These are phyloP conservation scores for Hymenoscyphus albidus DNA, from an alignment of 2,329 filamentous ascomycete species.

Conservation along the genomic window DNA sequence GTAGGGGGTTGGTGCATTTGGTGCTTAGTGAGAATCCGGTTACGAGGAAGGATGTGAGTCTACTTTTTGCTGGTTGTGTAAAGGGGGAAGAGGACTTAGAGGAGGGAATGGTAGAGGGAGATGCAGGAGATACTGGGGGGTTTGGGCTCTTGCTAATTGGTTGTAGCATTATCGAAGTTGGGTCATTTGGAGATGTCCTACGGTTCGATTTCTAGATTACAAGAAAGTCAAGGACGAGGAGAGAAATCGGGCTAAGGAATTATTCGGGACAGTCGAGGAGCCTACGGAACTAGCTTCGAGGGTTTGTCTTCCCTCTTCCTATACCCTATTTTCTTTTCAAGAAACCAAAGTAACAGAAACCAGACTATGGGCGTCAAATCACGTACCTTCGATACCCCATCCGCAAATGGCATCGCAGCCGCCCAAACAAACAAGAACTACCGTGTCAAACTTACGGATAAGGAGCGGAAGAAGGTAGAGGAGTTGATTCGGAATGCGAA, in stretches of 20 bases:
- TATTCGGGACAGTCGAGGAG: conserved; percentile 77
- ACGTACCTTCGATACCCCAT: conserved; percentile 61
- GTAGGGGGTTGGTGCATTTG: conserved; percentile 72
- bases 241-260: conserved; percentile 67
- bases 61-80: neutral
- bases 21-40: conserved; percentile 85
- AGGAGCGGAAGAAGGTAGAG: conserved; percentile 80
- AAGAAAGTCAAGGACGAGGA: conserved; percentile 86
- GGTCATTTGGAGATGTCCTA: conserved; percentile 82
- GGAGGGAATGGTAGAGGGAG: neutral
- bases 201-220: conserved; percentile 87
- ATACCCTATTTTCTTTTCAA: neutral
- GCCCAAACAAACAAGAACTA: conserved; percentile 60
- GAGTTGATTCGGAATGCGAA: conserved; percentile 85
- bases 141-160: conserved; percentile 16
- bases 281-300: conserved; percentile 77
- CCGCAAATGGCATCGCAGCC: conserved; percentile 43
- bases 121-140: neutral
- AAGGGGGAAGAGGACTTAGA: neutral
- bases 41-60: conserved; percentile 79
- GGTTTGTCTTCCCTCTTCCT: conserved; percentile 39
- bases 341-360: conserved; percentile 2
- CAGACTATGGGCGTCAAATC: conserved; percentile 83
- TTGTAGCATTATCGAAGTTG: conserved; percentile 84
- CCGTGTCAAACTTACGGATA: conserved; percentile 79